phyloP scores from a whole-genome alignment of 345 rosid species.

The Acer campestre region DNA sequence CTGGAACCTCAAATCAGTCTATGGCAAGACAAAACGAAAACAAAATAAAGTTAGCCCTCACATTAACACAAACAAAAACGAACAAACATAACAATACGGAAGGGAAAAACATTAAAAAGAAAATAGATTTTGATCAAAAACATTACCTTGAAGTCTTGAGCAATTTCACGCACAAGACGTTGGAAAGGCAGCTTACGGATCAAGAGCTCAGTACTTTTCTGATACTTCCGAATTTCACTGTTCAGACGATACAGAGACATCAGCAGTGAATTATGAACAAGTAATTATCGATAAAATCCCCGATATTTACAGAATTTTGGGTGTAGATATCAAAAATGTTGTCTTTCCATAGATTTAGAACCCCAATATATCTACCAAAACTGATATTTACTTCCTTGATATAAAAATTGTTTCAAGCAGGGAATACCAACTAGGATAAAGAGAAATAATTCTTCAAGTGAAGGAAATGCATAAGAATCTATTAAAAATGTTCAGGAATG shows the following conservation, averaged over 20 bases:
- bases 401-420: not conserved
- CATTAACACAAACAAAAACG: no score
- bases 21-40: conserved; percentile 1
- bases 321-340: not conserved
- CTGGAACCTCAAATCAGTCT: conserved; percentile 51
- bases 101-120: not conserved
- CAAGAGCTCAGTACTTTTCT: conserved; percentile 58
- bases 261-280: not conserved
- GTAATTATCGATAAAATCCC: no score
- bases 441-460: no score
- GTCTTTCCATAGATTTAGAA: no score
- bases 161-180: conserved; percentile 63
- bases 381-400: no score
- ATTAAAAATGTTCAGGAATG: no score
- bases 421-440: not conserved
- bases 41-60: not conserved
- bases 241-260: conserved; percentile 6
- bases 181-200: conserved; percentile 59
- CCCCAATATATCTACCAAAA: not conserved
- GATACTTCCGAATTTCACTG: conserved; percentile 51
- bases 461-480: not conserved
- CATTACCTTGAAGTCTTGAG: conserved; percentile 60
- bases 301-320: no score
- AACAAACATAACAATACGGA: not conserved
- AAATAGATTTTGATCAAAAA: no score